Base-by-base conservation (phyloP, 2,329 filamentous ascomycete species). In the Colletotrichum incanum region DNA sequence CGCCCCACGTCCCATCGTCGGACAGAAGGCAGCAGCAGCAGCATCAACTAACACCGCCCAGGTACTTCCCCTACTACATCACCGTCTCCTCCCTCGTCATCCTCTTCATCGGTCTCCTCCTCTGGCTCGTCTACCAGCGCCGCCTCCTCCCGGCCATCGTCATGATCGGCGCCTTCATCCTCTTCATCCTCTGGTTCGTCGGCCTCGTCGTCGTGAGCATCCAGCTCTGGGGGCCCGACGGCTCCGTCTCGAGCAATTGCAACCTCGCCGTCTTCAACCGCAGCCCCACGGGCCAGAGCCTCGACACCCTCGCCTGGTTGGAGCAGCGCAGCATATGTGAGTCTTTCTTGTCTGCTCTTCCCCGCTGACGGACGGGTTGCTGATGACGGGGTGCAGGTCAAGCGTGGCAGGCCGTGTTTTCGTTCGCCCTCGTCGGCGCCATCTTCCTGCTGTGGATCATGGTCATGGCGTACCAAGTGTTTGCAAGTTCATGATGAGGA, bases 31-130 rank as follows among this genome's bases (percentile, higher is more conserved):
- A 39, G 54, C 55, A n/a, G n/a, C n/a, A n/a, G n/a, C 59, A 73
- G 28, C 50, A 50, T 26, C 5, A 52, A 55, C 61, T 59, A 18
- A 31, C 6, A 3, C 31, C 12, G 62, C 56, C 7, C 76, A 92
- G 90, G 90, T 92, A 92, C 80, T 92, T 93, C 74, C 84, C 90
- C 11, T 93, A 92, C 84, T 90, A 86, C 80, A 88, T 93, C 66
- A 89, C 89, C 26, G 87, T 90, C 66, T 82, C 82, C 34, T 77
- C 84, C 26, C 87, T 95, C 31, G 88, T 88, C 2, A 88, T 94
- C 20, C 76, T 89, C 72, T 95, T 93, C 82, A 90, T 96, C 71
- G 78, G 89, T 70, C 80, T 91, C 2, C 86, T 93, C 7, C 86
- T 95, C 54, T 89, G 84, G 80, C 85, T 93, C 37, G 92, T 92